Percentiles rank a stretch among this genome's conserved stretches.
Evolutionary conservation across 139 green algal genomes (phyloP).

Genomic region (Picochlorum sp.): DNA sequence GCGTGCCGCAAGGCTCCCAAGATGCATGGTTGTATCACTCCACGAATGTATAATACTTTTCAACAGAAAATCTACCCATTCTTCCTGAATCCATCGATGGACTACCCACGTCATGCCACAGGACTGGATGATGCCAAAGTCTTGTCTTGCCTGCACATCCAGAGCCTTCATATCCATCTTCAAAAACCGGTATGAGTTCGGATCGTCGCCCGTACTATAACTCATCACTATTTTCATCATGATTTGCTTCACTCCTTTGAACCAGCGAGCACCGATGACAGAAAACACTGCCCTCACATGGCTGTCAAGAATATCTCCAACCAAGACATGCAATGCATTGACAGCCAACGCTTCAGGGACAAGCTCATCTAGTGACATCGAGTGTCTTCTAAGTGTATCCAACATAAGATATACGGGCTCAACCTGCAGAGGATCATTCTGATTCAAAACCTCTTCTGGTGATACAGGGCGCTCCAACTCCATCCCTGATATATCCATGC

Average conservation of each 20-base stretch:
- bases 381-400: neutral
- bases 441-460: no score
- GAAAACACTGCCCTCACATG: neutral
- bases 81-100: neutral
- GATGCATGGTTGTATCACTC: neutral
- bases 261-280: neutral
- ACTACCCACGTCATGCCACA: neutral
- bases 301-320: no score
- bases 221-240: neutral
- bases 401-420: no score
- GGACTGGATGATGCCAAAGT: slow-evolving; percentile 1
- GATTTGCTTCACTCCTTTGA: neutral
- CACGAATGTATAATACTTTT: neutral
- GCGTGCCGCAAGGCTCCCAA: no score
- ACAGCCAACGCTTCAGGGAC: neutral
- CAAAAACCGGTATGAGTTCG: neutral
- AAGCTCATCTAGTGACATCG: slow-evolving; percentile 4
- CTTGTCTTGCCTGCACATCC: neutral
- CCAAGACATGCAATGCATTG: no score
- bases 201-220: neutral
- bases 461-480: no score
- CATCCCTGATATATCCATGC: no score
- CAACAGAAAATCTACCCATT: neutral
- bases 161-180: neutral
- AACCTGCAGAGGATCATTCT: no score